Evolutionary conservation across 2,329 filamentous ascomycete genomes (phyloP).

Genomic region (Cercospora sojina): DNA sequence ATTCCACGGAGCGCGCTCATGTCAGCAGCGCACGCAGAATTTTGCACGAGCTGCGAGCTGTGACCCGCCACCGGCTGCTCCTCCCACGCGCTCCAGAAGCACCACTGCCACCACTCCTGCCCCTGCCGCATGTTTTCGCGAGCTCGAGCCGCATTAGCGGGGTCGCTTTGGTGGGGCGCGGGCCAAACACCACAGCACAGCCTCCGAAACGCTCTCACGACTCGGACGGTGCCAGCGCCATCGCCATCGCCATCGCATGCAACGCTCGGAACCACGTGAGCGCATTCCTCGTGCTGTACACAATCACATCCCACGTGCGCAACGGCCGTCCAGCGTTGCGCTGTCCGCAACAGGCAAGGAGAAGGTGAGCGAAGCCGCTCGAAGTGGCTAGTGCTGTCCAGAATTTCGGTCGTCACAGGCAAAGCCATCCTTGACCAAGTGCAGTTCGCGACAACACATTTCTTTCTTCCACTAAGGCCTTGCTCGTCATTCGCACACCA

Average conservation of each 20-base stretch:
- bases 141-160: constrained; percentile 16
- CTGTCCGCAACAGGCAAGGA: background rate
- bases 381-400: constrained; percentile 22
- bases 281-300: background rate
- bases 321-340: background rate
- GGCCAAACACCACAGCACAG: background rate
- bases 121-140: constrained; percentile 1
- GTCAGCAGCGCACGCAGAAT: constrained; percentile 14
- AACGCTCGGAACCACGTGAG: background rate
- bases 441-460: constrained; percentile 13
- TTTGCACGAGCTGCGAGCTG: constrained; percentile 9
- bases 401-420: constrained; percentile 13
- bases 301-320: background rate
- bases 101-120: background rate
- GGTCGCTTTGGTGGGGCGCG: constrained; percentile 9
- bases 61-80: constrained; percentile 6
- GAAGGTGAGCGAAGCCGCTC: constrained; percentile 21
- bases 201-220: background rate
- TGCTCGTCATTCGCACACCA: background rate
- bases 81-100: background rate
- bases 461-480: background rate
- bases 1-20: background rate
- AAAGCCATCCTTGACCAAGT: constrained; percentile 4
- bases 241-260: background rate
- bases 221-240: background rate